Evolutionary conservation across 2,329 filamentous ascomycete genomes (phyloP).

Genomic region (Claviceps quebecensis): DNA sequence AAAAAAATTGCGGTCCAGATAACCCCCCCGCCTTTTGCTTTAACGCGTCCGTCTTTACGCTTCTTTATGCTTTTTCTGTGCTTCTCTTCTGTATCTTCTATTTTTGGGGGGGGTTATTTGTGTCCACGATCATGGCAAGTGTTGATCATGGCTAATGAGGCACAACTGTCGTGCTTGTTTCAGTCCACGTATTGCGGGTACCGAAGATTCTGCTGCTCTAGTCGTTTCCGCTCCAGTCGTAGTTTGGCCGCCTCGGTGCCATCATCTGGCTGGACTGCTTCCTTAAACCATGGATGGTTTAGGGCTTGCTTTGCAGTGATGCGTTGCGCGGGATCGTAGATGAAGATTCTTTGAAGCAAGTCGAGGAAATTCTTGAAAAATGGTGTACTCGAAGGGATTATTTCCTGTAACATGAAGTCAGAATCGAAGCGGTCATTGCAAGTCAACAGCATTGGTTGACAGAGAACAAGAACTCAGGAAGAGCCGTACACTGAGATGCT

Average conservation of each 20-base stretch:
- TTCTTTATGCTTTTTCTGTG: not conserved
- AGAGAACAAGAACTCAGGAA: not conserved
- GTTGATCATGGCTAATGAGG: not conserved
- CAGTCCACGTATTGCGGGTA: not conserved
- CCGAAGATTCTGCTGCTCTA: constrained; percentile 4
- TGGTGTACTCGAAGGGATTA: constrained; percentile 38
- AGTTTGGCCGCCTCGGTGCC: constrained; percentile 47
- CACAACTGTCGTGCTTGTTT: not conserved
- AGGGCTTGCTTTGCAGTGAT: constrained; percentile 47
- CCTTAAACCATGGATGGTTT: constrained; percentile 47
- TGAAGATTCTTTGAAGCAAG: constrained; percentile 45
- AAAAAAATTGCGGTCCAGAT: not conserved
- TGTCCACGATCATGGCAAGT: not conserved
- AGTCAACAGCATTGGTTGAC: not conserved
- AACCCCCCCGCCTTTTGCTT: not conserved
- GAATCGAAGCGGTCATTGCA: not conserved
- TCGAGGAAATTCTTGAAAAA: constrained; percentile 44
- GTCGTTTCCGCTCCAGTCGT: constrained; percentile 14
- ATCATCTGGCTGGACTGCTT: constrained; percentile 42
- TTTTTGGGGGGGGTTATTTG: not conserved
- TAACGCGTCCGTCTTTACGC: not conserved
- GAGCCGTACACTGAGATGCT: constrained; percentile 42
- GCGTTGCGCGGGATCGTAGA: constrained; percentile 43
- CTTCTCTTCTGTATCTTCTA: not conserved
- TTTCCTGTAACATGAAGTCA: constrained; percentile 20